A percentile compares a stretch with the other conserved stretches of the same genome.
Evolutionary conservation across 1,139 yeast species (phyloP).

Genomic region (Kodamaea ohmeri): DNA sequence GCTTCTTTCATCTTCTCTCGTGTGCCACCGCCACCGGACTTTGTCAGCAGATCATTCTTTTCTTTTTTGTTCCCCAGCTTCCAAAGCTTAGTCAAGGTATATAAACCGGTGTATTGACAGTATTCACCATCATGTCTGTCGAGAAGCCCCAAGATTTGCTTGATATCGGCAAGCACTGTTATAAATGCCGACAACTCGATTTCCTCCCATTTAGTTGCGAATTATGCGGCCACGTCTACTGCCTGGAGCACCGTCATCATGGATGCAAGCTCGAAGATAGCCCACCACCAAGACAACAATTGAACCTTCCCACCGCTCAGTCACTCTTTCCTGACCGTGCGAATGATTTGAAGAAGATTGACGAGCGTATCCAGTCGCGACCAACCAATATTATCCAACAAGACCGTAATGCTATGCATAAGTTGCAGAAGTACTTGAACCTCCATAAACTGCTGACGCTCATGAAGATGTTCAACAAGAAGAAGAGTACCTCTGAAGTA

Average conservation of each 20-base stretch:
- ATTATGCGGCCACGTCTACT: slow-evolving; percentile 52
- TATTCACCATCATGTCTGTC: slow-evolving; percentile 7
- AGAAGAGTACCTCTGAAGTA: slow-evolving; percentile 12
- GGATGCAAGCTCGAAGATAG: slow-evolving; percentile 3
- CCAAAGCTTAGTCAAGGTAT: neutral
- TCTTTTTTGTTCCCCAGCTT: neutral
- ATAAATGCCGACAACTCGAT: slow-evolving; percentile 60
- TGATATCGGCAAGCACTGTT: slow-evolving; percentile 70
- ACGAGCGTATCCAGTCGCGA: slow-evolving; percentile 31
- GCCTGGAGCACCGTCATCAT: slow-evolving; percentile 51
- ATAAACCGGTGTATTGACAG: neutral
- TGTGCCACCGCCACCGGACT: neutral
- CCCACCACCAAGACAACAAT: neutral
- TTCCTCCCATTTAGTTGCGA: slow-evolving; percentile 69
- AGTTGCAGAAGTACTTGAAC: slow-evolving; percentile 46
- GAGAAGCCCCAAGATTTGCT: slow-evolving; percentile 21
- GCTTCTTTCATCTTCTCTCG: slow-evolving; percentile 1
- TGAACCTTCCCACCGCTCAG: slow-evolving; percentile 30
- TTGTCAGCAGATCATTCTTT: neutral
- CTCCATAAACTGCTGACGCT: slow-evolving; percentile 16
- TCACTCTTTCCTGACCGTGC: slow-evolving; percentile 59
- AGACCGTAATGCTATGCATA: slow-evolving; percentile 39
- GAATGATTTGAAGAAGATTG: slow-evolving; percentile 36
- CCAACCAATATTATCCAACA: slow-evolving; percentile 29
- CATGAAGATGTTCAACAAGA: slow-evolving; percentile 18